phyloP scores from a whole-genome alignment of 495 filamentous ascomycete species.

The Podospora conica region DNA sequence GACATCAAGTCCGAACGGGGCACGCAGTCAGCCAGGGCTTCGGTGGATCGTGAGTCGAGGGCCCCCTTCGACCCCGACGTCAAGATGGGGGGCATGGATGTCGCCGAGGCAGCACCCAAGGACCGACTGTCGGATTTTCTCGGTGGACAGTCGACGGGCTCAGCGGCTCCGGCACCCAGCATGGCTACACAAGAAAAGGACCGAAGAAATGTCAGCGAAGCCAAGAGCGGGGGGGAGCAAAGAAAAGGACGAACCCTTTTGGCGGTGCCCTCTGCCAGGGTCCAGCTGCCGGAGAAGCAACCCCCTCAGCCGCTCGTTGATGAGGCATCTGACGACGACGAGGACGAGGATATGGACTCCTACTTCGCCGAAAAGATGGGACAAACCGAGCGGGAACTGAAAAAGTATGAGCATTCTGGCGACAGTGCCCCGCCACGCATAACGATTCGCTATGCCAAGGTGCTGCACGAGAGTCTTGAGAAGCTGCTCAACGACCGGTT shows the following conservation, averaged over 20 bases:
- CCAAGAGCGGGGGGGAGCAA: neutral
- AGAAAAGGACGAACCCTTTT: constrained; percentile 12
- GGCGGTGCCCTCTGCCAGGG: constrained; percentile 10
- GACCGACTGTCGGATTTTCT: constrained; percentile 1
- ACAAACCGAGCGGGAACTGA: constrained; percentile 37
- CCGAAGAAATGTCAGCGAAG: neutral
- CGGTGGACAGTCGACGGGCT: neutral
- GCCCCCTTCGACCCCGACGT: constrained; percentile 16
- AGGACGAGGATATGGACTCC: constrained; percentile 47
- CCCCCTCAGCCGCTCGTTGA: constrained; percentile 22
- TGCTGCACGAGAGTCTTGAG: constrained; percentile 29
- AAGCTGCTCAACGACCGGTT: constrained; percentile 31
- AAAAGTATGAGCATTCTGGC: constrained; percentile 29
- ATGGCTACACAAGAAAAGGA: neutral
- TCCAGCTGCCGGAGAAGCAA: constrained; percentile 29
- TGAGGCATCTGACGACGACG: constrained; percentile 43
- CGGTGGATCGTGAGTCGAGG: constrained; percentile 32
- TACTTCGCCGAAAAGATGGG: constrained; percentile 43
- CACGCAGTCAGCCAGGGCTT: constrained; percentile 35
- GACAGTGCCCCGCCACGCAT: constrained; percentile 19
- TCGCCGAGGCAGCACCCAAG: constrained; percentile 1
- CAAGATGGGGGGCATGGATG: constrained; percentile 16
- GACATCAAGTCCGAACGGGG: constrained; percentile 34
- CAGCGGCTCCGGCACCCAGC: constrained; percentile 1
- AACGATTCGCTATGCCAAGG: constrained; percentile 27